These are phyloP conservation scores for Fusarium luffae DNA, from an alignment of 2,329 filamentous ascomycete genomes.

Conservation along the genomic window DNA sequence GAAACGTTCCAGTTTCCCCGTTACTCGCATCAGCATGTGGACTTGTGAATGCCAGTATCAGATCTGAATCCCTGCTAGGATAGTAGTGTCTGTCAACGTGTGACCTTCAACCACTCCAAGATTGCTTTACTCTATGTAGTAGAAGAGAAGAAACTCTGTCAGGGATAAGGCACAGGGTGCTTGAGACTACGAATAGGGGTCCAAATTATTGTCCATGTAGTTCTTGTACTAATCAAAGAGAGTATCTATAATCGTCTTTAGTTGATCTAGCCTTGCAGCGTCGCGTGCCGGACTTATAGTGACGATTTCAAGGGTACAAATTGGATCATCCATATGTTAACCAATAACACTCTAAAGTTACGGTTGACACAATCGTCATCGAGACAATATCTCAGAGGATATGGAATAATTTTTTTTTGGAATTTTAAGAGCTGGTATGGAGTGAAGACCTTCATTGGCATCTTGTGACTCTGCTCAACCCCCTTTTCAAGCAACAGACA, in stretches of 20 bases:
- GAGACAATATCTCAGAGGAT: rapidly evolving
- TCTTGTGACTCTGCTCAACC: neutral
- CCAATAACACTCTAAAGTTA: neutral
- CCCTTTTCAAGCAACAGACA: neutral
- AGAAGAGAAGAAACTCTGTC: neutral
- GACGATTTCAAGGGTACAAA: neutral
- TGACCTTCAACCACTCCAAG: neutral
- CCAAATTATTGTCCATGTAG: neutral
- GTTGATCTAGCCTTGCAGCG: rapidly evolving
- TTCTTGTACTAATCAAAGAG: neutral
- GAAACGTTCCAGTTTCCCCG: rapidly evolving
- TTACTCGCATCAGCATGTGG: neutral
- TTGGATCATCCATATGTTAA: neutral
- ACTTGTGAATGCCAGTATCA: rapidly evolving
- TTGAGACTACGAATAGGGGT: neutral
- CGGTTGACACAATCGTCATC: neutral
- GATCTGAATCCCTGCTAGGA: neutral
- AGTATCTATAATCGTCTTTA: neutral
- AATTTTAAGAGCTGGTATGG: neutral
- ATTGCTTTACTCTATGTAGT: neutral
- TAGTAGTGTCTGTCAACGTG: neutral
- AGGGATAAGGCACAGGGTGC: neutral
- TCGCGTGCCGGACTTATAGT: neutral
- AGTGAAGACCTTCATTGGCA: rapidly evolving
- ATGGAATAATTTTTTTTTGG: rapidly evolving